Percentiles rank a stretch among this genome's conserved stretches.
Conservation (phyloP, 805 yeast species). For the Saccharomycopsis olivae region DNA sequence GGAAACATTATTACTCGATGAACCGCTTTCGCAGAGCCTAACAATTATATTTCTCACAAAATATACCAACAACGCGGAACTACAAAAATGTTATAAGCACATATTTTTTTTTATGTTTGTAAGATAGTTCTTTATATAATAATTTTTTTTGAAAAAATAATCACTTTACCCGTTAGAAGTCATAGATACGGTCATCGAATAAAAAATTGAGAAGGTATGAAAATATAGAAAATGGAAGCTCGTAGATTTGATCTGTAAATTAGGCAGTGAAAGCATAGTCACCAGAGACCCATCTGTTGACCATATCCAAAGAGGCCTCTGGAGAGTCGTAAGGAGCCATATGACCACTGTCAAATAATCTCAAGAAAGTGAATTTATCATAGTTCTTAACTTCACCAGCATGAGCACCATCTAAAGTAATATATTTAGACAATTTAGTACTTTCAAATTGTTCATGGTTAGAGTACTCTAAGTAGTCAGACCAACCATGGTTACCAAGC, state of each 20-base stretch:
- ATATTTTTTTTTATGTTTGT: too few species aligned
- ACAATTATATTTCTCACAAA: too few species aligned
- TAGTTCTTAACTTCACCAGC: constrained; percentile 66
- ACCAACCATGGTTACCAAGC: constrained; percentile 84
- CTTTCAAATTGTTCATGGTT: constrained; percentile 37
- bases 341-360: constrained; percentile 79
- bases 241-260: too few species aligned
- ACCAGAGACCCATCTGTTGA: constrained; percentile 66
- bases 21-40: too few species aligned
- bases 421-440: constrained; percentile 32
- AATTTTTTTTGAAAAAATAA: too few species aligned
- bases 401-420: constrained; percentile 25
- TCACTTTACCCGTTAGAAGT: too few species aligned
- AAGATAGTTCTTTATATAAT: too few species aligned
- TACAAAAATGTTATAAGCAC: too few species aligned
- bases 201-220: not conserved
- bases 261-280: constrained; percentile 18
- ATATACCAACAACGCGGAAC: too few species aligned
- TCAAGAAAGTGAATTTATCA: constrained; percentile 62
- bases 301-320: constrained; percentile 54
- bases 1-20: too few species aligned
- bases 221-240: too few species aligned
- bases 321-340: constrained; percentile 92
- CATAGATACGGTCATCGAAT: too few species aligned
- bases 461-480: constrained; percentile 57